Base-by-base conservation (phyloP, 371 early-diverging fungal genomes). In the Syncephalastrum monosporum region DNA sequence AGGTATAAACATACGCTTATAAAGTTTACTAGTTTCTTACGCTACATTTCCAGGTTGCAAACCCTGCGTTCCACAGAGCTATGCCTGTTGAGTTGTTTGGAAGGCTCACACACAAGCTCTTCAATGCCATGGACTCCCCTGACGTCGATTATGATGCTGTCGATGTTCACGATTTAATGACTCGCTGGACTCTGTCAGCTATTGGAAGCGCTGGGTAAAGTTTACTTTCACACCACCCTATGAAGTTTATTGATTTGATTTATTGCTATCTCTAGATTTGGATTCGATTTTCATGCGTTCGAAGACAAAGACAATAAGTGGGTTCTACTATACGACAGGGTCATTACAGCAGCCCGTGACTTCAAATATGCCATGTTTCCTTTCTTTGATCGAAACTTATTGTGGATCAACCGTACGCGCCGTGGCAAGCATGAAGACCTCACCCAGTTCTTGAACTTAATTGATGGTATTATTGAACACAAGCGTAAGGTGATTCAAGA, bases 281-380 rank as follows among this genome's bases (percentile, higher is more conserved):
- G 55, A 3, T 65, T 60, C 23, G 63, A 65, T 23, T 63, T 67
- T 24, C 54, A 62, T n/a, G 52, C 69, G 2, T 48, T 59, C 3
- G 41, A 19, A 5, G 42, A 54, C 17, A 44, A 49, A 7, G 44
- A 60, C 23, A 60, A 42, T 42, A 29, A 44, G 3, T 65, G 63
- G 63, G 44, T 47, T 5, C 21, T 17, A 5, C 17, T 46, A 5
- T 69, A 69, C 38, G 52, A 66, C 48, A 38, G 21, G 4, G 29
- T 66, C 15, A 46, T 56, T 6, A 21, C 24, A 4, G 55, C 38
- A 16, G 21, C 55, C 8, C 53, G 63, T 6, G 56, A 71, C 44
- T 79, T 79, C 3, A 43, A 76, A 5, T 78, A 71, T 61, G 59
- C 69, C 17, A 54, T 78, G 58, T 71, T 80, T 13, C 82, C 81